phyloP scores from a whole-genome alignment of 2,329 filamentous ascomycete genomes.

The Fusarium continuum region DNA sequence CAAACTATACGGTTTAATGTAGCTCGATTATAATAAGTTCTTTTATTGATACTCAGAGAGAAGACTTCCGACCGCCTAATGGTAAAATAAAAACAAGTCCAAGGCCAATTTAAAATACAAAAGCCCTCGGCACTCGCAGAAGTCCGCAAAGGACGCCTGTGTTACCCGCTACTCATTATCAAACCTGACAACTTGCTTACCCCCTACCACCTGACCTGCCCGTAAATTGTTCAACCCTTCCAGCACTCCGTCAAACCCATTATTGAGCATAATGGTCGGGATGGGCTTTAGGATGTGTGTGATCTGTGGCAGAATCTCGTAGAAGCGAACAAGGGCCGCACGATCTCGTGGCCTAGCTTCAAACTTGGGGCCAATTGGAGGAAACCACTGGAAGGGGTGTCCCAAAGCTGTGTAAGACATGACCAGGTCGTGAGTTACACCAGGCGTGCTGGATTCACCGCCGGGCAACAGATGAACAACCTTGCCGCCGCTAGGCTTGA shows the following conservation, averaged over 20 bases:
- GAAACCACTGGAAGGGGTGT: conserved; percentile 38
- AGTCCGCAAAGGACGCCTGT: too few species aligned
- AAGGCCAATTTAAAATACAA: too few species aligned
- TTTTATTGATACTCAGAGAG: too few species aligned
- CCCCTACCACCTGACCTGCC: conserved; percentile 1
- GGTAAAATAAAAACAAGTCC: too few species aligned
- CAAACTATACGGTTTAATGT: too few species aligned
- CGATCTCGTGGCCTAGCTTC: conserved; percentile 42
- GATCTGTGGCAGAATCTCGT: conserved; percentile 22
- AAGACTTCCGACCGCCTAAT: too few species aligned
- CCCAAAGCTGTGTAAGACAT: conserved; percentile 43
- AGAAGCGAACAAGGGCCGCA: conserved; percentile 36
- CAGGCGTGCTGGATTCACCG: conserved; percentile 27
- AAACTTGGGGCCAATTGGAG: conserved; percentile 43
- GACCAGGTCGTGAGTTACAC: conserved; percentile 36
- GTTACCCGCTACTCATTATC: too few species aligned
- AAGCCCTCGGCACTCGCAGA: too few species aligned
- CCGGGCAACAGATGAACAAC: conserved; percentile 42
- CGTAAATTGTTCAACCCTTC: conserved; percentile 9
- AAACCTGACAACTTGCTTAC: conserved; percentile 12
- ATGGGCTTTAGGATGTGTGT: conserved; percentile 27
- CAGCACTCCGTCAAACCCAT: conserved; percentile 28
- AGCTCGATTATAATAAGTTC: too few species aligned
- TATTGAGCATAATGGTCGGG: conserved; percentile 18
- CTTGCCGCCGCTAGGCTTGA: conserved; percentile 42